Evolutionary conservation across 768 basidiomycete genomes (phyloP), one percentile per base, ranked within the genome.

Genomic region (Pisolithus marmoratus): DNA sequence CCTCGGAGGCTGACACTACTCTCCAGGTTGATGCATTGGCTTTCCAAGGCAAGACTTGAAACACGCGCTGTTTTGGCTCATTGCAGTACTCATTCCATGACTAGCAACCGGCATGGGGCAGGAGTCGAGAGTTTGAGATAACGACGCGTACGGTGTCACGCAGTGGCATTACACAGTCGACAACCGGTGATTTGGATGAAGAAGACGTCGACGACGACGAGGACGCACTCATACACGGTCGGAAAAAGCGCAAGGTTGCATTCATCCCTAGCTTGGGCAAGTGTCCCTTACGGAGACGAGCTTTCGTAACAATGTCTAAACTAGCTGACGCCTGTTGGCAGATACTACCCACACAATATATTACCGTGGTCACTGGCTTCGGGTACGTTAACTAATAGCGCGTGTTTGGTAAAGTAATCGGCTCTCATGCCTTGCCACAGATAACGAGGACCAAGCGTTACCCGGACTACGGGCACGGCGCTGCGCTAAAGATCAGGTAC

Each of bases 31-130:
- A 89, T 90, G 87, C 87, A 92, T 60, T 92, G 90, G 90, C 75
- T 92, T 44, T 77, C 87, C 22, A 92, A 91, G 79, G 88, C 83
- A 51, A 56, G 43, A 29, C 67, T 44, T 29, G 59, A 53, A 19
- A 48, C 53, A 49, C 46, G 46, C 53, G 38, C 47, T 50, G 27
- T 46, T 44, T n/a, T 38, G 31, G 46, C 12, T 47, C 15, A 45
- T 43, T 26, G 37, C 46, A 12, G 38, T 42, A 54, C 61, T 70
- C 50, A 68, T 43, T 27, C 34, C n/a, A 20, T 19, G 38, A 22
- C 38, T 66, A 92, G 90, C 90, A 92, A 85, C 90, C 90, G 12
- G 86, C 90, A 22, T 92, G 90, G 88, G 87, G 87, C 7, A 81
- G 85, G 44, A 90, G 88, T 66, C 78, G 90, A 42, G 90, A 92